Conservation (phyloP, 2,329 filamentous ascomycete species). For the Leptosphaerulina australis region DNA sequence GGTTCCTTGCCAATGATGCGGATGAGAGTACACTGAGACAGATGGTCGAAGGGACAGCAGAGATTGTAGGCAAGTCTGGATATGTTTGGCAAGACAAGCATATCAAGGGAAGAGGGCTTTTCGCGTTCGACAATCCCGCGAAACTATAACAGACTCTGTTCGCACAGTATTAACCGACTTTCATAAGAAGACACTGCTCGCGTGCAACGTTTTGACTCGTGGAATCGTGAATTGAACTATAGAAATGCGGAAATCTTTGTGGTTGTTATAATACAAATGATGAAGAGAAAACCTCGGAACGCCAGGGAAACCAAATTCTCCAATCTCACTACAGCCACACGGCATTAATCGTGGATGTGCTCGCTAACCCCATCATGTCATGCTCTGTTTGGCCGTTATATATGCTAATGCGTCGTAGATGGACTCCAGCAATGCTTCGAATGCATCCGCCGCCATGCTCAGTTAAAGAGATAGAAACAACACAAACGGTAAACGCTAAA, state of each 20-base stretch:
- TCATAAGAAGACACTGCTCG: too few relatives aligned
- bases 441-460: conserved; percentile 14
- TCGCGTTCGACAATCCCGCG: conserved; percentile 34
- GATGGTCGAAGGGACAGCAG: conserved; percentile 52
- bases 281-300: conserved; percentile 7
- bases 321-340: conserved; percentile 2
- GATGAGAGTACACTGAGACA: conserved; percentile 57
- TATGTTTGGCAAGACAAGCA: conserved; percentile 49
- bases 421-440: conserved; percentile 11
- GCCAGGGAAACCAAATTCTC: not conserved
- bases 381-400: conserved; percentile 17
- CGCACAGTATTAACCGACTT: too few relatives aligned
- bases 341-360: conserved; percentile 5
- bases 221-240: not conserved
- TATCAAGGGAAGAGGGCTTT: conserved; percentile 37
- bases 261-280: conserved; percentile 9
- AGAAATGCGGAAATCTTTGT: not conserved
- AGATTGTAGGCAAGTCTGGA: conserved; percentile 58
- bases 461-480: conserved; percentile 8
- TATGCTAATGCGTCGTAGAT: conserved; percentile 15
- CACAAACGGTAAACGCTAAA: not conserved
- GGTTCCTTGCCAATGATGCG: conserved; percentile 64
- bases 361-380: conserved; percentile 19
- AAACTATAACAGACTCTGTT: conserved; percentile 2
- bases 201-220: too few relatives aligned